A percentile compares a stretch with the other conserved stretches of the same genome.
phyloP scores from a whole-genome alignment of 2,329 filamentous ascomycete genomes.

The Colletotrichum sojae region DNA sequence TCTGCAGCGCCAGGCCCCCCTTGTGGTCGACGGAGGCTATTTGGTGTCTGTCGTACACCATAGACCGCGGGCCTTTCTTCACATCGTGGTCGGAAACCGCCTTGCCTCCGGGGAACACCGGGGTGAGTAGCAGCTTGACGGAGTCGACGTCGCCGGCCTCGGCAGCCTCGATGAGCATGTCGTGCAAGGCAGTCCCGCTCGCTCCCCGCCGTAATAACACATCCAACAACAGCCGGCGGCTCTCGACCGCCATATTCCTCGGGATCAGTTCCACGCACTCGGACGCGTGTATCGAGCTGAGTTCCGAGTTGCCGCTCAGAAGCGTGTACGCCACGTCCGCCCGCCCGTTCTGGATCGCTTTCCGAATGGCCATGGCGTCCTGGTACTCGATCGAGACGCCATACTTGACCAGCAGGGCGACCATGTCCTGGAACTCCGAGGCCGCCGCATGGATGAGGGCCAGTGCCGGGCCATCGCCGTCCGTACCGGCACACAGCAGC shows the following conservation, averaged over 20 bases:
- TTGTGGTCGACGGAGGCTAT: conserved; percentile 68
- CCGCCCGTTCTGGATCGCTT: conserved; percentile 62
- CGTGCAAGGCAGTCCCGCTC: conserved; percentile 59
- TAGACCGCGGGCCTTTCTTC: conserved; percentile 43
- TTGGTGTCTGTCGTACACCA: conserved; percentile 60
- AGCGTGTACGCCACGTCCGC: conserved; percentile 63
- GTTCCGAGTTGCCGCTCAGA: conserved; percentile 57
- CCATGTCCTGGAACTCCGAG: conserved; percentile 68
- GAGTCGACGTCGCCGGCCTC: conserved; percentile 63
- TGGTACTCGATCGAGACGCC: conserved; percentile 70
- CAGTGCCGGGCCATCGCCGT: conserved; percentile 63
- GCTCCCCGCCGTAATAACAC: conserved; percentile 67
- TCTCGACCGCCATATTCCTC: conserved; percentile 60
- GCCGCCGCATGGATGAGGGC: conserved; percentile 65
- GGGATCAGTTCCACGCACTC: conserved; percentile 65
- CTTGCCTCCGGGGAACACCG: conserved; percentile 58
- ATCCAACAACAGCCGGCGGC: conserved; percentile 60
- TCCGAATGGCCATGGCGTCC: conserved; percentile 64
- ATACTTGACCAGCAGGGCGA: conserved; percentile 65
- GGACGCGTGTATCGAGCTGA: conserved; percentile 63
- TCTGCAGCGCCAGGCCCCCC: conserved; percentile 64
- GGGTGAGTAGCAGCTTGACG: conserved; percentile 64
- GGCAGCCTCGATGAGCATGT: conserved; percentile 65
- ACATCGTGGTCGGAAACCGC: conserved; percentile 39
- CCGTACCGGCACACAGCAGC: conserved; percentile 70